phyloP scores from a whole-genome alignment of 495 filamentous ascomycete species.

The Achaetomiella virescens region DNA sequence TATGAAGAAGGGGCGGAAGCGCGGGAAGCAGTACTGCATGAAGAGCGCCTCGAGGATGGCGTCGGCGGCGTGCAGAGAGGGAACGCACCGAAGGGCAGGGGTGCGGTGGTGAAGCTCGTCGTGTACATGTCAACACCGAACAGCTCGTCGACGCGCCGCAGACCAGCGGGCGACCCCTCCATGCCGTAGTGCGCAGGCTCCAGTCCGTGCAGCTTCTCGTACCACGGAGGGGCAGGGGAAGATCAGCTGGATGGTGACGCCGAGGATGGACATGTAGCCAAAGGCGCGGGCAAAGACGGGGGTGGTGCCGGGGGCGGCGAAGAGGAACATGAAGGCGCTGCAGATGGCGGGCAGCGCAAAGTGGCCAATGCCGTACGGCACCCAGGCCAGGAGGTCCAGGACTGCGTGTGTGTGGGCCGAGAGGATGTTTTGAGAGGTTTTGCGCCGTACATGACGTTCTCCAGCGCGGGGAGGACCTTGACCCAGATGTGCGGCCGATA shows the following conservation, averaged over 20 bases:
- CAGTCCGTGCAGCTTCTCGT: conserved; percentile 83
- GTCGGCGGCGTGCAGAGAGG: conserved; percentile 83
- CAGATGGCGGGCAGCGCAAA: conserved; percentile 75
- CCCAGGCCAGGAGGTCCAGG: conserved; percentile 82
- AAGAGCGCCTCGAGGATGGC: conserved; percentile 88
- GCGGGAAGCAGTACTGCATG: conserved; percentile 84
- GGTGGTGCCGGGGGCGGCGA: conserved; percentile 75
- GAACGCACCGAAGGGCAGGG: conserved; percentile 91
- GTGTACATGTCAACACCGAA: conserved; percentile 90
- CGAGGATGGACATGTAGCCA: conserved; percentile 84
- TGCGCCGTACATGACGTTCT: conserved; percentile 93
- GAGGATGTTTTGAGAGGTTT: conserved; percentile 93
- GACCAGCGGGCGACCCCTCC: conserved; percentile 75
- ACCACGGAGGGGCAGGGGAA: conserved; percentile 94
- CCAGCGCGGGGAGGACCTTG: conserved; percentile 85
- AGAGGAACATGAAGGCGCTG: conserved; percentile 73
- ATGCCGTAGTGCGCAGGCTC: conserved; percentile 85
- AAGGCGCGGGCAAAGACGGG: conserved; percentile 81
- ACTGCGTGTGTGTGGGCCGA: conserved; percentile 77
- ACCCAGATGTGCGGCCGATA: conserved; percentile 91
- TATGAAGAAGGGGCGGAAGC: conserved; percentile 66
- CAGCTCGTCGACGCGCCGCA: conserved; percentile 81
- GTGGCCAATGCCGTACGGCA: conserved; percentile 87
- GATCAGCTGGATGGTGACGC: conserved; percentile 75
- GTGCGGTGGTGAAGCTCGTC: conserved; percentile 78